phyloP scores from a whole-genome alignment of 768 basidiomycete genomes.

The Trametes villosa region DNA sequence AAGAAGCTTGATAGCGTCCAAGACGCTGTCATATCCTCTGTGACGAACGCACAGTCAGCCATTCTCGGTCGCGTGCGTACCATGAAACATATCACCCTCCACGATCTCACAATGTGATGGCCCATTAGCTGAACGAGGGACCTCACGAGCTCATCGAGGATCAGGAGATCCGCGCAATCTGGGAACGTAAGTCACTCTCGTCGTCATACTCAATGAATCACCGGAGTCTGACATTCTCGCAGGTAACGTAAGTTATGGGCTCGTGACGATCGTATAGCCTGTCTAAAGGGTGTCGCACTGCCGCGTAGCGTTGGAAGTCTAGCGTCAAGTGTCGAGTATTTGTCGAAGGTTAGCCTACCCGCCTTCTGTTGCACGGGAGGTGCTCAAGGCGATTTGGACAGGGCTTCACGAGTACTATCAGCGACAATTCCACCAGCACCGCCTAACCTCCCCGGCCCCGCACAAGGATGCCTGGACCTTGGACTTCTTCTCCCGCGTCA shows the following conservation, averaged over 20 bases:
- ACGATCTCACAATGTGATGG: neutral
- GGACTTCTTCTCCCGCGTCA: constrained; percentile 11
- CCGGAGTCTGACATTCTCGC: neutral
- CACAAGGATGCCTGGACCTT: constrained; percentile 17
- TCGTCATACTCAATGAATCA: neutral
- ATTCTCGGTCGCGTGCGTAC: neutral
- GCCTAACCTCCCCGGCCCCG: neutral
- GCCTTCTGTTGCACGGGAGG: too few species aligned
- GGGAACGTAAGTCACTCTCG: constrained; percentile 10
- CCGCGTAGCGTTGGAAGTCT: constrained; percentile 1
- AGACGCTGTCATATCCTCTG: neutral
- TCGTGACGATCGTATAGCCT: neutral
- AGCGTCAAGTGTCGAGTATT: constrained; percentile 13
- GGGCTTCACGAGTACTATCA: constrained; percentile 8
- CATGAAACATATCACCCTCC: neutral
- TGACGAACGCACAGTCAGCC: neutral
- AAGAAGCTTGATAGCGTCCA: constrained; percentile 10
- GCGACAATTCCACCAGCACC: neutral
- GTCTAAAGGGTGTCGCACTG: too few species aligned
- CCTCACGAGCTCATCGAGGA: constrained; percentile 11
- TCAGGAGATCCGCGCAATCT: neutral
- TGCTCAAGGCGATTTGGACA: neutral
- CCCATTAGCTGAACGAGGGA: constrained; percentile 4
- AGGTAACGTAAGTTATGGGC: constrained; percentile 7
- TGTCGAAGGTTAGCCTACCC: constrained; percentile 6